Evolutionary conservation across 192 early-diverging fungal species (phyloP), one percentile per base, ranked within the genome.

Genomic region (Physocladia obscura): DNA sequence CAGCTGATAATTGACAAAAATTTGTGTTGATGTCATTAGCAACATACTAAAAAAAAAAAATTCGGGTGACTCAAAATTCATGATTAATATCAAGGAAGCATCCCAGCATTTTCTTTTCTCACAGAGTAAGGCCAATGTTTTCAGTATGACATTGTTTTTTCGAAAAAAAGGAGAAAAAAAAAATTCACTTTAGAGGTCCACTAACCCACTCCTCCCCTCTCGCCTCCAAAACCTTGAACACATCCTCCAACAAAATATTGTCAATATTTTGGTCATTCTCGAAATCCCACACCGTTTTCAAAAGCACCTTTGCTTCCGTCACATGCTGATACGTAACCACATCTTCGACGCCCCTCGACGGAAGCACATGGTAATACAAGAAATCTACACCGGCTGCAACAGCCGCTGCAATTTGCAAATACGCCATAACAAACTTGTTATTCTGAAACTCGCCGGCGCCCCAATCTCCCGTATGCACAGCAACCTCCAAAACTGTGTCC

Each of bases 391-490:
- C 71, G 6, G 62, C 47, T 13, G 63, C 62, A 40, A 37, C 36
- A 8, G 74, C 74, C 3, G 74, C 74, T 17, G 74, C 74, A 44
- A 75, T 69, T 39, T 75, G 74, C 3, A 62, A 57, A 51, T 61
- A 71, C 26, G 67, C 57, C 32, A 75, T 75, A n/a, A 75, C 74
- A 3, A 17, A 31, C 29, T 13, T 11, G 34, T 75, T 70, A 37
- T 63, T 63, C 17, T 69, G 34, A 39, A 70, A 75, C 55, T 75
- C 74, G 22, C 74, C 74, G 2, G 56, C 35, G 15, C 74, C 74
- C 74, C 74, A 75, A 50, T 63, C 49, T 32, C 74, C 74, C 13
- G 74, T 75, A 35, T 75, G 67, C 13, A 75, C 27, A 17, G 30
- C 49, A 24, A 75, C 62, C 4, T 52, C 35, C 29, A 57, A 17